These are phyloP conservation scores for Penicillium sclerotiorum DNA, from an alignment of 2,329 filamentous ascomycete species.

Conservation along the genomic window DNA sequence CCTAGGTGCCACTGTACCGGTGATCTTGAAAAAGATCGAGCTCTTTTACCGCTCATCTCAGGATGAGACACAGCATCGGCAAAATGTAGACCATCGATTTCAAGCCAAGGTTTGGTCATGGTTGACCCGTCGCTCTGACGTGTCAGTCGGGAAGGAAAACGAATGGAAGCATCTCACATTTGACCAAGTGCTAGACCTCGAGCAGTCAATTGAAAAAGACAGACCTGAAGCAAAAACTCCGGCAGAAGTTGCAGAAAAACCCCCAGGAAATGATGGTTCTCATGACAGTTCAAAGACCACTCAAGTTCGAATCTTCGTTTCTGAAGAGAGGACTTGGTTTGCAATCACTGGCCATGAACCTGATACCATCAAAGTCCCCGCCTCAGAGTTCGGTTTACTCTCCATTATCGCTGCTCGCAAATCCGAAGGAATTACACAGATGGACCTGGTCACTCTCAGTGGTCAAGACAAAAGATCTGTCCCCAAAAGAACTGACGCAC, in stretches of 20 bases:
- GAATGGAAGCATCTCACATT: constrained; percentile 45
- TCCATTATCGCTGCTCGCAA: constrained; percentile 61
- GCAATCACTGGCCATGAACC: constrained; percentile 62
- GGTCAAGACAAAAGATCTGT: constrained; percentile 68
- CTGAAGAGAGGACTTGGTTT: constrained; percentile 60
- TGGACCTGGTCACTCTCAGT: constrained; percentile 56
- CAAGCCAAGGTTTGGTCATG: constrained; percentile 60
- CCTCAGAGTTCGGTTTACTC: constrained; percentile 59
- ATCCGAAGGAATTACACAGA: constrained; percentile 59
- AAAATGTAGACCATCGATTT: constrained; percentile 53
- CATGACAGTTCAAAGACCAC: constrained; percentile 8
- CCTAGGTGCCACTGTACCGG: constrained; percentile 38
- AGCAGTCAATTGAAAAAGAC: background rate
- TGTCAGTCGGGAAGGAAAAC: constrained; percentile 52
- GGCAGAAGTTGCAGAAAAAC: constrained; percentile 6
- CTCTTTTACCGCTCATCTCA: constrained; percentile 37
- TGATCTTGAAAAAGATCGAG: constrained; percentile 39
- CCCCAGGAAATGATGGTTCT: background rate
- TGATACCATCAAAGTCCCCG: constrained; percentile 57
- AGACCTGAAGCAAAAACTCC: too few species aligned
- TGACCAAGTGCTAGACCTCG: constrained; percentile 40
- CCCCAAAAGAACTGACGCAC: constrained; percentile 60
- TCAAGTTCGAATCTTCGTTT: constrained; percentile 51
- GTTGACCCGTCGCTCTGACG: constrained; percentile 58
- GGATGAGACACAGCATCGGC: constrained; percentile 21